Conservation (phyloP, 2,329 filamentous ascomycete species). For the Arthrobotrys sphaeroides region DNA sequence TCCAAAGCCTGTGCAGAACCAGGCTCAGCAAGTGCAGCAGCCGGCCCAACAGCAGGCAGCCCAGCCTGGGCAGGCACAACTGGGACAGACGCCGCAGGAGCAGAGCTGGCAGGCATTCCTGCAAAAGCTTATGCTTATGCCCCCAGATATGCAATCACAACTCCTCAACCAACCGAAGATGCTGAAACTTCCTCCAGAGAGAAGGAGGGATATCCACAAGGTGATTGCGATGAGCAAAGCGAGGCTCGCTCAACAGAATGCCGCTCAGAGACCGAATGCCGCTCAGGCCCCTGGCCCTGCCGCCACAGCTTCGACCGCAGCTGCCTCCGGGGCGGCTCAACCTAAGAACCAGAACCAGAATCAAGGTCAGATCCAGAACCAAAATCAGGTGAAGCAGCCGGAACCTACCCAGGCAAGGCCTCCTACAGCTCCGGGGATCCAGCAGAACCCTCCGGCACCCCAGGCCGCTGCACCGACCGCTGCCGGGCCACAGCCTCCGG, state of each 20-base stretch:
- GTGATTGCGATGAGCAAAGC: slow-evolving; percentile 20
- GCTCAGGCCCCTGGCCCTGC: background rate
- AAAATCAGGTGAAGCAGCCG: slow-evolving; percentile 20
- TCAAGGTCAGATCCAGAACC: slow-evolving; percentile 15
- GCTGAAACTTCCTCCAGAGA: slow-evolving; percentile 18
- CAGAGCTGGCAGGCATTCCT: slow-evolving; percentile 33
- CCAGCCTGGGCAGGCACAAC: slow-evolving; percentile 5
- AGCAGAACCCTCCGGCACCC: background rate
- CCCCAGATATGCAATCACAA: slow-evolving; percentile 27
- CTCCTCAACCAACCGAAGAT: slow-evolving; percentile 33
- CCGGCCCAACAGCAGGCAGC: background rate
- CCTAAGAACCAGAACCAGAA: slow-evolving; percentile 7
- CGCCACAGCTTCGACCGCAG: background rate
- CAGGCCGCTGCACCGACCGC: slow-evolving; percentile 19
- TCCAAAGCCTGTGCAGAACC: background rate
- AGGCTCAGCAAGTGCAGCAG: background rate
- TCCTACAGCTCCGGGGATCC: slow-evolving; percentile 3
- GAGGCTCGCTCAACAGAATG: slow-evolving; percentile 19
- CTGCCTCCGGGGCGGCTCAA: slow-evolving; percentile 19
- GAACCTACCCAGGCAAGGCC: slow-evolving; percentile 5
- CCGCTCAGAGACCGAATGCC: slow-evolving; percentile 19
- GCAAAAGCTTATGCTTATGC: slow-evolving; percentile 41
- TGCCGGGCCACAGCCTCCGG: background rate
- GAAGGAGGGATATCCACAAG: slow-evolving; percentile 27
- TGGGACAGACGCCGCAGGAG: slow-evolving; percentile 16